phyloP scores from a whole-genome alignment of 208 protist genomes.

The Acanthamoeba castellanii region DNA sequence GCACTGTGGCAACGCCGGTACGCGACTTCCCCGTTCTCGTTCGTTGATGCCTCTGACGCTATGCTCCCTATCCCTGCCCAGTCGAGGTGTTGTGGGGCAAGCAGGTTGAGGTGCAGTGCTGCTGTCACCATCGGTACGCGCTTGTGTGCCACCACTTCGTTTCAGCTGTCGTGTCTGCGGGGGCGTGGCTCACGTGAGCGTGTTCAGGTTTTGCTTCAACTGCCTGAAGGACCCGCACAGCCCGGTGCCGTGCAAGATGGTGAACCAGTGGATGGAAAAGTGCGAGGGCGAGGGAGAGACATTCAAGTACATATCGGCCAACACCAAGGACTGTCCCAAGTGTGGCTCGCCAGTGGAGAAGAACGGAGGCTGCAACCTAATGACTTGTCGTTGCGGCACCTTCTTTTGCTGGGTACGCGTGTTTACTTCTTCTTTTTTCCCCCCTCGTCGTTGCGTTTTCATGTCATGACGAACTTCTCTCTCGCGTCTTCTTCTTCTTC shows the following conservation, averaged over 20 bases:
- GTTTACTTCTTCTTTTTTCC: background rate
- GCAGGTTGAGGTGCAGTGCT: constrained; percentile 63
- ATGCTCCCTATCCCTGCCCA: background rate
- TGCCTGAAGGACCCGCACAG: constrained; percentile 42
- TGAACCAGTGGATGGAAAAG: constrained; percentile 36
- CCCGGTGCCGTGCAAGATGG: constrained; percentile 39
- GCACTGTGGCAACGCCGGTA: constrained; percentile 60
- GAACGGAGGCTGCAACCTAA: constrained; percentile 65
- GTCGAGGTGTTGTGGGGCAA: constrained; percentile 39
- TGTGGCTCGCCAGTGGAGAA: constrained; percentile 42
- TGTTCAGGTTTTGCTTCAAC: constrained; percentile 24
- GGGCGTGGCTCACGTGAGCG: background rate
- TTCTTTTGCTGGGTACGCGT: constrained; percentile 44
- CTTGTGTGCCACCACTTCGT: background rate
- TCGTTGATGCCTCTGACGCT: background rate
- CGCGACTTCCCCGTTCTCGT: background rate
- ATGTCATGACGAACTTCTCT: background rate
- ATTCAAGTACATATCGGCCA: constrained; percentile 52
- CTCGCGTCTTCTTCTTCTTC: background rate
- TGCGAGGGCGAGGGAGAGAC: constrained; percentile 61
- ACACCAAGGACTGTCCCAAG: constrained; percentile 70
- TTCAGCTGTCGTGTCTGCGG: background rate
- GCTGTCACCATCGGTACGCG: background rate
- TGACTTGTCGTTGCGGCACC: constrained; percentile 56
- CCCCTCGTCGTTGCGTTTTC: background rate